These are phyloP conservation scores for Musa troglodytarum DNA, from an alignment of 176 grass and related monocot species.

Conservation along the genomic window DNA sequence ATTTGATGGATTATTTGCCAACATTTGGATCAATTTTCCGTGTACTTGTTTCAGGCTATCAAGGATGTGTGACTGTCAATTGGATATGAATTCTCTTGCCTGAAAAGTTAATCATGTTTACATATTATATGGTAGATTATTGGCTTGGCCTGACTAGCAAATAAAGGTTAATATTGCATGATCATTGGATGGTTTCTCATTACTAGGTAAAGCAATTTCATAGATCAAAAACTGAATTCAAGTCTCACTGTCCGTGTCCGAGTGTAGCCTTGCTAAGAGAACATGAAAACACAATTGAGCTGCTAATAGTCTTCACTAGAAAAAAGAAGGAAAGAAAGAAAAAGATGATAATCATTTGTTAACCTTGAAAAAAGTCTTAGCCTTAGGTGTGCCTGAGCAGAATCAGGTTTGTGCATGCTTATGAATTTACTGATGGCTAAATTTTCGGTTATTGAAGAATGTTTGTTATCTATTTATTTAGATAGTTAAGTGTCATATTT, in stretches of 20 bases:
- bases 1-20: no score
- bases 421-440: background rate
- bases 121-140: no score
- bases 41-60: no score
- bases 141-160: no score
- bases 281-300: background rate
- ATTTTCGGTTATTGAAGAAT: background rate
- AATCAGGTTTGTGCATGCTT: background rate
- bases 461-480: background rate
- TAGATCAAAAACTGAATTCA: background rate
- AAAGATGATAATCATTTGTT: background rate
- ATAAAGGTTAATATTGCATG: background rate
- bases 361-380: no score
- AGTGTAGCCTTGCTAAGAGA: background rate
- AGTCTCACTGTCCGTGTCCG: background rate
- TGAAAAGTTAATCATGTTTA: background rate
- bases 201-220: background rate
- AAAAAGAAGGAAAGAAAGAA: background rate
- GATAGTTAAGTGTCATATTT: background rate
- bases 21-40: no score
- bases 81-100: no score
- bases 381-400: background rate
- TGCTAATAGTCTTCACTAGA: background rate
- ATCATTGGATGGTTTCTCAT: background rate
- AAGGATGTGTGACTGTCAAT: no score